Evolutionary conservation across 352 stramenopile genomes (phyloP), one percentile per base, ranked within the genome.

Genomic region (Globisporangium takayamanum): DNA sequence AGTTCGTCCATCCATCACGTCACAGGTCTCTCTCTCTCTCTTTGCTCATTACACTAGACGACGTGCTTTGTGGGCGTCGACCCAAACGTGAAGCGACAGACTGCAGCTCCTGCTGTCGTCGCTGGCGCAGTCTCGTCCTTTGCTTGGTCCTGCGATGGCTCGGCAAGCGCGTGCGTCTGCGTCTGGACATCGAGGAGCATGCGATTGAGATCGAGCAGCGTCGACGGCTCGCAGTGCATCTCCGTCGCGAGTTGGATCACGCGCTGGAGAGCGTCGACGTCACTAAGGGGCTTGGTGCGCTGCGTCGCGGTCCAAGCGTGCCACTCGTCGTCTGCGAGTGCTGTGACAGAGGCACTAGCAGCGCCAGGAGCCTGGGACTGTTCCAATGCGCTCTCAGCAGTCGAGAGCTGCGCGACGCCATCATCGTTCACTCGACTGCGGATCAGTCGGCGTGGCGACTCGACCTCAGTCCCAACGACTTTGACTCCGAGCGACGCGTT

Each of bases 11-110:
- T 36, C 8, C 30, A 39, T 39, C 33, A 1, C 28, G 28, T 33
- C 28, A 5, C 28, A 33, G 28, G 10, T 39, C 33, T 12, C 10
- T 12, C 7, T 10, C 33, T 39, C 33, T 10, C 33, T 39, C 10
- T 39, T 10, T 22, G 12, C 47, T 52, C 51, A 7, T 15, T 11
- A 36, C 5, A 14, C 25, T 62, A 76, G 53, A 51, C 67, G 67
- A 41, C 67, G 63, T 47, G 69, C 33, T 63, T 66, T 20, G 26
- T 80, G 10, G 74, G 62, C 11, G 64, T 68, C 6, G 16, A 18
- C 4, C 67, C 69, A 12, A 78, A 81, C 18, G 55, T 81, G 66
- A 88, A 89, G 10, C 82, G 74, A 52, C 80, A 89, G 11, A 89
- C 73, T 28, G 60, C 55, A 16, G 47, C 33, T 12, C 5, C 33